Evolutionary conservation across 306 rosid species (phyloP).

Genomic region (Phaseolus lunatus): DNA sequence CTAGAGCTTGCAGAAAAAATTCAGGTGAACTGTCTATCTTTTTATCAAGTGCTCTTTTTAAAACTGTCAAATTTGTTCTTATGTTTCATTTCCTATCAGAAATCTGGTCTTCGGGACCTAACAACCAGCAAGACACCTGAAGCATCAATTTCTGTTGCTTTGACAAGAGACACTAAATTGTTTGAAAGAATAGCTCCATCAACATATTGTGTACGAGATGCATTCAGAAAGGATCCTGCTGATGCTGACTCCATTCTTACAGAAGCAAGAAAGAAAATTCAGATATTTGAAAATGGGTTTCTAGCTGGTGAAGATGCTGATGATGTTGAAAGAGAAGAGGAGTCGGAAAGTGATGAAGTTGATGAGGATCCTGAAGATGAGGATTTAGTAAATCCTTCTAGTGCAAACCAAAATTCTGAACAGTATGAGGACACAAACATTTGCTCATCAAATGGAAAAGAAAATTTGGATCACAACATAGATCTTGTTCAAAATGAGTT

Average conservation of each 20-base stretch:
- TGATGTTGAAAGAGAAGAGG: constrained; percentile 93
- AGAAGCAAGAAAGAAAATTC: constrained; percentile 93
- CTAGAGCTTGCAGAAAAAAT: constrained; percentile 97
- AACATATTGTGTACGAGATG: constrained; percentile 91
- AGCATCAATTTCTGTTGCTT: constrained; percentile 98
- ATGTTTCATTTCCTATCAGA: constrained; percentile 56
- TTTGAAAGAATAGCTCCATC: constrained; percentile 99
- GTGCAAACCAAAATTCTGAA: constrained; percentile 58
- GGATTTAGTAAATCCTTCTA: constrained; percentile 67
- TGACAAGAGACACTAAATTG: constrained; percentile 97
- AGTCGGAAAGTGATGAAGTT: constrained; percentile 93
- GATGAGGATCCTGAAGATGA: constrained; percentile 97
- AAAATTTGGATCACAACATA: constrained; percentile 53
- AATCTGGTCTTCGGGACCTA: constrained; percentile 99
- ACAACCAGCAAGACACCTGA: constrained; percentile 98
- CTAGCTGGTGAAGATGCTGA: constrained; percentile 86
- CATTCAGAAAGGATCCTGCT: constrained; percentile 90
- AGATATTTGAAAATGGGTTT: constrained; percentile 93
- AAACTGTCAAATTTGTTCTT: constrained; percentile 32
- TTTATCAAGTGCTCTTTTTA: constrained; percentile 3
- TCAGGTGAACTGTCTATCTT: constrained; percentile 65
- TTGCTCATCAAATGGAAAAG: constrained; percentile 66
- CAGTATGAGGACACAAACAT: constrained; percentile 53
- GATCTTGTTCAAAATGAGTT: constrained; percentile 62
- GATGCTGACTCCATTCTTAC: constrained; percentile 92